Percentiles rank a stretch among this genome's conserved stretches.
Conservation (phyloP, 371 early-diverging fungal genomes). For the Mortierella sp. region DNA sequence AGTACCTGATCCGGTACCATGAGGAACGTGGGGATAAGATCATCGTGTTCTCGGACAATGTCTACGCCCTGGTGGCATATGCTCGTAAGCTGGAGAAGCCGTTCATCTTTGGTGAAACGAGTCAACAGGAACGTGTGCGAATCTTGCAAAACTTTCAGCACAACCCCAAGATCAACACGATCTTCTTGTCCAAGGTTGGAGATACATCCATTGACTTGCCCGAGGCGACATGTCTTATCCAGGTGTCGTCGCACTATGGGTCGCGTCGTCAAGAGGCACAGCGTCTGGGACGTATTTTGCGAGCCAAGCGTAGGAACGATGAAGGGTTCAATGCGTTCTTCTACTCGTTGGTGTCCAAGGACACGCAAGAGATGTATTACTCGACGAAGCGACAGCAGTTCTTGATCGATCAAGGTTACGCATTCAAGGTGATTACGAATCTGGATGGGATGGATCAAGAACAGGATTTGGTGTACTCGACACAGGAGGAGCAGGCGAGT, state of each 20-base stretch:
- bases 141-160: slow-evolving; percentile 97
- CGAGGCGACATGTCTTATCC: slow-evolving; percentile 99
- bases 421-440: slow-evolving; percentile 93
- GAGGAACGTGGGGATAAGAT: slow-evolving; percentile 98
- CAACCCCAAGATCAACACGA: slow-evolving; percentile 94
- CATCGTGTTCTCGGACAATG: slow-evolving; percentile 99
- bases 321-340: slow-evolving; percentile 98
- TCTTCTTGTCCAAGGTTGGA: slow-evolving; percentile 98
- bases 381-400: slow-evolving; percentile 99
- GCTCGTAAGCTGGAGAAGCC: slow-evolving; percentile 93
- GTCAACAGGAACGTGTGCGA: slow-evolving; percentile 95
- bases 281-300: slow-evolving; percentile 94
- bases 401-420: slow-evolving; percentile 99
- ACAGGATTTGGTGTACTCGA: slow-evolving; percentile 71
- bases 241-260: slow-evolving; percentile 99
- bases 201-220: slow-evolving; percentile 99
- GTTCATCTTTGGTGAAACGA: slow-evolving; percentile 97
- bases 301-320: slow-evolving; percentile 98
- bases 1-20: slow-evolving; percentile 97
- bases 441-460: slow-evolving; percentile 88
- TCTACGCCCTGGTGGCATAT: slow-evolving; percentile 96
- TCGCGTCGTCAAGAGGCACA: slow-evolving; percentile 99
- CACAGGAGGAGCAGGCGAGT: slow-evolving; percentile 85
- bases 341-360: slow-evolving; percentile 97
- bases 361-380: slow-evolving; percentile 99